Evolutionary conservation across 805 yeast species (phyloP).

Genomic region (Kodamaea leandrae): DNA sequence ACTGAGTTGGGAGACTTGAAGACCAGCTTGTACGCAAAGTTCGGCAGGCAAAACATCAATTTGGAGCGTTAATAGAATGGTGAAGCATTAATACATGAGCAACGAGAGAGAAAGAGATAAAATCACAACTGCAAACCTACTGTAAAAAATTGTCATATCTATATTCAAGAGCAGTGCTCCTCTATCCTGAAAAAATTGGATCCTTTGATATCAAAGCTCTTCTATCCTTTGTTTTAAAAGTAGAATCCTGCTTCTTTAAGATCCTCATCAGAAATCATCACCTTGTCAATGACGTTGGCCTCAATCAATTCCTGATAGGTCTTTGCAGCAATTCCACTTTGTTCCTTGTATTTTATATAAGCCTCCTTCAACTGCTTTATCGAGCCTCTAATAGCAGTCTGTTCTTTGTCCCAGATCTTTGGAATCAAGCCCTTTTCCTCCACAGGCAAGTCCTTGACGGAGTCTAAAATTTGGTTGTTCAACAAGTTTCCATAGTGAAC

Average conservation of each 20-base stretch:
- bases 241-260: slow-evolving; percentile 16
- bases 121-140: no score
- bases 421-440: slow-evolving; percentile 43
- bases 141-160: no score
- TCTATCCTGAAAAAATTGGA: no score
- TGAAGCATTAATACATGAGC: background rate
- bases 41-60: slow-evolving; percentile 78
- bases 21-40: slow-evolving; percentile 76
- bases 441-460: slow-evolving; percentile 8
- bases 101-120: no score
- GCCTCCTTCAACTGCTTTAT: slow-evolving; percentile 45
- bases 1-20: slow-evolving; percentile 60
- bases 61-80: slow-evolving; percentile 53
- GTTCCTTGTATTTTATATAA: slow-evolving; percentile 38
- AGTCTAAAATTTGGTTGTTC: slow-evolving; percentile 16
- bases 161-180: no score
- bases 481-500: slow-evolving; percentile 54
- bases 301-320: slow-evolving; percentile 40
- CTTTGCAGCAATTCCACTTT: slow-evolving; percentile 36
- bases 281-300: slow-evolving; percentile 15
- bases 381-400: slow-evolving; percentile 41
- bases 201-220: no score
- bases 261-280: slow-evolving; percentile 18
- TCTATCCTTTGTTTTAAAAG: slow-evolving; percentile 5
- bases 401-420: slow-evolving; percentile 51